Percentiles rank a stretch among this genome's conserved stretches.
Evolutionary conservation across 2,329 filamentous ascomycete species (phyloP).

Genomic region (Aspergillus cejpii): DNA sequence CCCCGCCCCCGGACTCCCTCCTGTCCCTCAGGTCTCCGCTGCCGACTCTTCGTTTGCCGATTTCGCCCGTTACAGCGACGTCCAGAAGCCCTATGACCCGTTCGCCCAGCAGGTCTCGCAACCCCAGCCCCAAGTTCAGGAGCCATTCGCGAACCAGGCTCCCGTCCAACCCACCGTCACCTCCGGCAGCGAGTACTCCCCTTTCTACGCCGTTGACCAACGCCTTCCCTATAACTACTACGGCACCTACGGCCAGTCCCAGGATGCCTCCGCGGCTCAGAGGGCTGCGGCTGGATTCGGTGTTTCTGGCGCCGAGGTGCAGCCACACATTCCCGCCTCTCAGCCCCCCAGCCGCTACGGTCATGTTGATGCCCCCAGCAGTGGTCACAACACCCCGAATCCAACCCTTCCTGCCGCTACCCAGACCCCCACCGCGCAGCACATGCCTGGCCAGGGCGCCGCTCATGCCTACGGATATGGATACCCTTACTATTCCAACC

Average conservation of each 20-base stretch:
- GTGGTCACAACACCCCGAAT: conserved; percentile 85
- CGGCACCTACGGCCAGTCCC: conserved; percentile 57
- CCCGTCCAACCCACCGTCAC: conserved; percentile 54
- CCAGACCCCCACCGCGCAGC: conserved; percentile 49
- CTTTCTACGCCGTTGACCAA: conserved; percentile 75
- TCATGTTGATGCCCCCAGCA: conserved; percentile 68
- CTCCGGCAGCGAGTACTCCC: conserved; percentile 67
- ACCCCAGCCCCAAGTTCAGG: conserved; percentile 58
- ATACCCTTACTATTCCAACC: conserved; percentile 55
- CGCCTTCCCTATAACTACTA: conserved; percentile 73
- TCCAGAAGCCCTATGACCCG: conserved; percentile 79
- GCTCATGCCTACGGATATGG: conserved; percentile 53
- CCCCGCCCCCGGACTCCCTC: conserved; percentile 56
- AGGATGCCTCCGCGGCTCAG: conserved; percentile 65
- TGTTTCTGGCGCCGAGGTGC: conserved; percentile 53
- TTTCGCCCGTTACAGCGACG: conserved; percentile 50
- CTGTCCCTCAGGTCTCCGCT: conserved; percentile 51
- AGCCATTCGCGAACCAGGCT: conserved; percentile 48
- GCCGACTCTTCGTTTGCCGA: conserved; percentile 44
- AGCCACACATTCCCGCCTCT: conserved; percentile 54
- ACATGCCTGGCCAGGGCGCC: conserved; percentile 46
- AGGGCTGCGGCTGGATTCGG: conserved; percentile 72
- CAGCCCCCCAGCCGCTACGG: conserved; percentile 70
- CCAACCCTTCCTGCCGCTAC: conserved; percentile 57
- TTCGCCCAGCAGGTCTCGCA: conserved; percentile 68